Conservation (phyloP, 164 flowering plant genomes). For the Dillenia suffruticosa region DNA sequence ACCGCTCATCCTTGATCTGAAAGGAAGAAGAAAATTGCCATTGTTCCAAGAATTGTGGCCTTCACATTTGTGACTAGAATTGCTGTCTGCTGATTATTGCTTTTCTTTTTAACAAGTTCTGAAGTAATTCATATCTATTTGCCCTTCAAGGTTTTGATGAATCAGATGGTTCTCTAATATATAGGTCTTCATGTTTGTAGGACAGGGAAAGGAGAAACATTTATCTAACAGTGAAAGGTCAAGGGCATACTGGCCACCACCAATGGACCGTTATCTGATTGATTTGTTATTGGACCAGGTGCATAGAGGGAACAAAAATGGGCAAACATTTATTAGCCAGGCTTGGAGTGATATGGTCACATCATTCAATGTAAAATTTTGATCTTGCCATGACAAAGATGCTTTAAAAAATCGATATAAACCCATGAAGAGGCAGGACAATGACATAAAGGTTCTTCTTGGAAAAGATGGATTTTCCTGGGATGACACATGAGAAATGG, state of each 20-base stretch:
- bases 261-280: slow-evolving; percentile 49
- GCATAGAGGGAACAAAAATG: slow-evolving; percentile 43
- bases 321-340: slow-evolving; percentile 41
- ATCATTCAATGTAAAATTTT: slow-evolving; percentile 37
- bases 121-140: too few species aligned
- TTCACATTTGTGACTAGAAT: too few species aligned
- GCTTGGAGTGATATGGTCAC: slow-evolving; percentile 44
- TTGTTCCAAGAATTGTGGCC: too few species aligned
- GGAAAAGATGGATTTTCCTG: slow-evolving; percentile 40
- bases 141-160: not conserved
- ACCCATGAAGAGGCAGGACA: slow-evolving; percentile 39
- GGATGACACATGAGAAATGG: slow-evolving; percentile 48
- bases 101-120: too few species aligned
- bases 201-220: slow-evolving; percentile 22
- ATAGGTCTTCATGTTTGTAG: slow-evolving; percentile 13
- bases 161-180: not conserved
- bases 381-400: slow-evolving; percentile 38
- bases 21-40: too few species aligned
- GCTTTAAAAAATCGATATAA: slow-evolving; percentile 51
- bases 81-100: too few species aligned
- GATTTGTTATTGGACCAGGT: slow-evolving; percentile 46
- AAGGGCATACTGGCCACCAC: slow-evolving; percentile 59
- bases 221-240: slow-evolving; percentile 23
- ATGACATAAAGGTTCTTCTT: slow-evolving; percentile 40
- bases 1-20: too few species aligned